phyloP scores from a whole-genome alignment of 202 grass and related monocot species.

The Carex sylvatica region DNA sequence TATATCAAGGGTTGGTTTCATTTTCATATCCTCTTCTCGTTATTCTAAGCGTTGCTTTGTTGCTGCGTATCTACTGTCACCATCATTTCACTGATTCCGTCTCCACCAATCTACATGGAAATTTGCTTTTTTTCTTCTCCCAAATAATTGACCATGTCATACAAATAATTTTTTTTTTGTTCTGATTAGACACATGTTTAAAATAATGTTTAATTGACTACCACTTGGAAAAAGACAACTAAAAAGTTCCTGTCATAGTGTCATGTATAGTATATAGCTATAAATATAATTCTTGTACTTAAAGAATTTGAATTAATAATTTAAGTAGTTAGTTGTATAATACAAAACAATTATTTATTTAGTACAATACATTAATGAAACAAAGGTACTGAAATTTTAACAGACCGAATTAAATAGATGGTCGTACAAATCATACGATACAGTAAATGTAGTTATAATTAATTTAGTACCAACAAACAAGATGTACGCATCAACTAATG shows the following conservation, averaged over 20 bases:
- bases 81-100: constrained; percentile 20
- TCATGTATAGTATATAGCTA: neutral
- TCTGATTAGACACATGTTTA: neutral
- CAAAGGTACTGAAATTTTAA: neutral
- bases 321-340: neutral
- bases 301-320: neutral
- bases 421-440: neutral
- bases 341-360: neutral
- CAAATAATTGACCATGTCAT: neutral
- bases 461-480: neutral
- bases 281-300: neutral
- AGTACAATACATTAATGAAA: neutral
- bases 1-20: constrained; percentile 23
- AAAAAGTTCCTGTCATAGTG: neutral
- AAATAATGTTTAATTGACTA: neutral
- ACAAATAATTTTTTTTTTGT: neutral
- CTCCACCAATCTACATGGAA: neutral
- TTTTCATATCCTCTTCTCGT: constrained; percentile 2
- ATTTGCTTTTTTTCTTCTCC: neutral
- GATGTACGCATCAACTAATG: neutral
- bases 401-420: neutral
- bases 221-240: neutral
- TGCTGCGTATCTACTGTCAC: constrained; percentile 32
- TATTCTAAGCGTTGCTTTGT: constrained; percentile 12
- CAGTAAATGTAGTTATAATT: neutral